A percentile compares a stretch with the other conserved stretches of the same genome.
phyloP scores from a whole-genome alignment of 1,139 yeast genomes.

The Keqinozyma sinolaborantium region DNA sequence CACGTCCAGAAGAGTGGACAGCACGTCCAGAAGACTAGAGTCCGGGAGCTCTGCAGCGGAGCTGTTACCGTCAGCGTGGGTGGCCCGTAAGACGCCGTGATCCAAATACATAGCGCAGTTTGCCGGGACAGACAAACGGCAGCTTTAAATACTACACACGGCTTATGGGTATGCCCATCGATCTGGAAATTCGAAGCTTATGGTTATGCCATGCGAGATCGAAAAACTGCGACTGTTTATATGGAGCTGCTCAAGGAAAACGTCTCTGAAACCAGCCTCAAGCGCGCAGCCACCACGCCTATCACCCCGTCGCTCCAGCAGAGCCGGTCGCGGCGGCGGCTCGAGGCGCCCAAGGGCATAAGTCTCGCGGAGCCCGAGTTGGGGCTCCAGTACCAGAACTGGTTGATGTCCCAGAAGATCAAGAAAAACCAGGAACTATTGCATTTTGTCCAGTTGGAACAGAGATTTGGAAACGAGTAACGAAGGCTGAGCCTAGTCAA shows the following conservation, averaged over 20 bases:
- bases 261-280: slow-evolving; percentile 8
- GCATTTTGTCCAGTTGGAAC: slow-evolving; percentile 16
- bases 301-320: slow-evolving; percentile 18
- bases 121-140: too few species aligned
- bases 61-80: too few species aligned
- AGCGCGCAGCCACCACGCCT: slow-evolving; percentile 28
- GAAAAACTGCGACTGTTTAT: not conserved
- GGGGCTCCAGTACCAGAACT: slow-evolving; percentile 13
- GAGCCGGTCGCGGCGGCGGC: slow-evolving; percentile 15
- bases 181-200: too few species aligned
- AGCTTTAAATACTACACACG: too few species aligned
- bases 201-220: too few species aligned
- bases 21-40: too few species aligned
- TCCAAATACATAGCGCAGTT: too few species aligned
- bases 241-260: not conserved
- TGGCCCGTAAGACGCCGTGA: too few species aligned
- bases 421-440: slow-evolving; percentile 11
- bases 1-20: too few species aligned
- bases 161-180: too few species aligned
- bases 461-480: slow-evolving; percentile 6
- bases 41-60: too few species aligned
- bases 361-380: slow-evolving; percentile 10
- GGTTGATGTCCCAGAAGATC: slow-evolving; percentile 11
- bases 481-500: too few species aligned
- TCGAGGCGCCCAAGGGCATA: slow-evolving; percentile 5